These are phyloP conservation scores for Esteya vermicola DNA, from an alignment of 2,329 filamentous ascomycete species.

Conservation along the genomic window DNA sequence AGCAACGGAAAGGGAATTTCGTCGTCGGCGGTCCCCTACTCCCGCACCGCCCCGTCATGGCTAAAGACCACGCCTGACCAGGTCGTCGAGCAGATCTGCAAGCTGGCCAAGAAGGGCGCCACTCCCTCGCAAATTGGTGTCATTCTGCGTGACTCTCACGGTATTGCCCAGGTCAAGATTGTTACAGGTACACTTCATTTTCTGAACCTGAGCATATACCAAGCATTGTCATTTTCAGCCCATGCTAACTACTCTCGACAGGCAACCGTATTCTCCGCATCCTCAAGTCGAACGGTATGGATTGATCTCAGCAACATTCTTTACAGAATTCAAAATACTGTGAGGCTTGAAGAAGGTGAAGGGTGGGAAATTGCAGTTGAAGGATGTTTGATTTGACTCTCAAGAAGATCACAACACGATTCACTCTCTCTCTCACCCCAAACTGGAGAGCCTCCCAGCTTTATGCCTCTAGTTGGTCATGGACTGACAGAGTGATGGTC, in stretches of 20 bases:
- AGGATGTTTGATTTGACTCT: no score
- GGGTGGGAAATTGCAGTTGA: no score
- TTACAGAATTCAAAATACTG: no score
- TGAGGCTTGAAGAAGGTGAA: no score
- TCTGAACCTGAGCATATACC: no score
- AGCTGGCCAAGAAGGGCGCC: constrained; percentile 97
- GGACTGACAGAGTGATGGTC: constrained; percentile 87
- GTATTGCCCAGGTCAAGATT: constrained; percentile 93
- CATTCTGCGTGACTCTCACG: constrained; percentile 94
- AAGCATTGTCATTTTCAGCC: no score
- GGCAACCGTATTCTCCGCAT: constrained; percentile 99
- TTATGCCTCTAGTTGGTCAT: constrained; percentile 76
- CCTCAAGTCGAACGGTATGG: constrained; percentile 92
- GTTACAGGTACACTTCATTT: constrained; percentile 65
- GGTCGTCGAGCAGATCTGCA: constrained; percentile 98
- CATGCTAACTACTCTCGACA: constrained; percentile 23
- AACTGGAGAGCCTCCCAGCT: not conserved
- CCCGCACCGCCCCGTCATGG: constrained; percentile 82
- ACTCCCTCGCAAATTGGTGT: constrained; percentile 99
- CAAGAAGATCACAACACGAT: no score
- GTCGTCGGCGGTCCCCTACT: constrained; percentile 91
- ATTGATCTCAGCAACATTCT: constrained; percentile 19
- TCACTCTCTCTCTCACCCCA: not conserved
- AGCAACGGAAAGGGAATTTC: constrained; percentile 99
- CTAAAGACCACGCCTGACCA: constrained; percentile 98